Conservation (phyloP, 352 stramenopile species). For the Phytophthora pini region DNA sequence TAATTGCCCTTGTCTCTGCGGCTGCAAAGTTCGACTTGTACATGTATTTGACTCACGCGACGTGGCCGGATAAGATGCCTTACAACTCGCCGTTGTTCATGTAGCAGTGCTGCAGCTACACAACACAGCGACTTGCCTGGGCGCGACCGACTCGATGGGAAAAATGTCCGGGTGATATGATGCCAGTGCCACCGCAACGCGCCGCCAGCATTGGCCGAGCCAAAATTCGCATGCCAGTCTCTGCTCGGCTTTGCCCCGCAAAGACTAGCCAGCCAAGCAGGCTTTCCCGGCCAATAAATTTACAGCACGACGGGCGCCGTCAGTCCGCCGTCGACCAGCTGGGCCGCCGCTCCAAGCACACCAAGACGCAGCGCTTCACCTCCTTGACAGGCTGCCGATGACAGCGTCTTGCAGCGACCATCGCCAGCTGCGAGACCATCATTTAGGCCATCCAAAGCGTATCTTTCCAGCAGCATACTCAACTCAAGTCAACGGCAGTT, state of each 20-base stretch:
- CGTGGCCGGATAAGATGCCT: neutral
- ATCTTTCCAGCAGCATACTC: slow-evolving; percentile 26
- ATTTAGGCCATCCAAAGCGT: slow-evolving; percentile 31
- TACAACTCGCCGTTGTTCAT: neutral
- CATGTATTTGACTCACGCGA: too few relatives aligned
- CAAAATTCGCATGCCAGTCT: slow-evolving; percentile 37
- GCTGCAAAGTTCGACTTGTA: neutral
- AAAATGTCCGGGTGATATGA: slow-evolving; percentile 32
- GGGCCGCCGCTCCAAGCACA: slow-evolving; percentile 1
- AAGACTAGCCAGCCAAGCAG: slow-evolving; percentile 15
- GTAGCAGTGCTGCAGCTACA: neutral
- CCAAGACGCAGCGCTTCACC: slow-evolving; percentile 6
- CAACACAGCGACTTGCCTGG: slow-evolving; percentile 9
- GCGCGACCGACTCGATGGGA: slow-evolving; percentile 16
- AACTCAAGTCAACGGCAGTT: slow-evolving; percentile 11
- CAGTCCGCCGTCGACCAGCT: slow-evolving; percentile 7
- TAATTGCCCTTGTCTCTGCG: slow-evolving; percentile 10
- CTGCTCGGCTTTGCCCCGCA: slow-evolving; percentile 14
- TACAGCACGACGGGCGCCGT: neutral
- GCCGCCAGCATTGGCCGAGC: slow-evolving; percentile 12
- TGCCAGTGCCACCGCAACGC: slow-evolving; percentile 12
- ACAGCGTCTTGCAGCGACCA: slow-evolving; percentile 2
- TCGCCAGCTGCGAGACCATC: slow-evolving; percentile 22
- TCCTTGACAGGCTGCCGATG: neutral
- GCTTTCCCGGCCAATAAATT: slow-evolving; percentile 36